phyloP scores from a whole-genome alignment of 257 asterid genomes.

The Cordia subcordata region DNA sequence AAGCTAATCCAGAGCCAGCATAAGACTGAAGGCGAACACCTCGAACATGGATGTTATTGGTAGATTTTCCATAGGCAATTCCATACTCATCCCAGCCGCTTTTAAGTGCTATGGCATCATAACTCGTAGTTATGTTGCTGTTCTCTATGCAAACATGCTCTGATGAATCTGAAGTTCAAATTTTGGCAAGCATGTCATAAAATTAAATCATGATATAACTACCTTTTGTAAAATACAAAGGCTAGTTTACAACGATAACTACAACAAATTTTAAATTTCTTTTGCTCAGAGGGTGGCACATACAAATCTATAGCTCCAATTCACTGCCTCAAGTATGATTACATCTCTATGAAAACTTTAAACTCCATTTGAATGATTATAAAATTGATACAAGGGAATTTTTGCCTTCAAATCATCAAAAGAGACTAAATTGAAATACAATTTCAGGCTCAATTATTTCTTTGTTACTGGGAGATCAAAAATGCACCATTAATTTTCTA shows the following conservation, averaged over 20 bases:
- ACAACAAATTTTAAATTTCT: no score
- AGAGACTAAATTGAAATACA: neutral
- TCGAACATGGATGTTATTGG: conserved; percentile 57
- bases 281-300: neutral
- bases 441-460: neutral
- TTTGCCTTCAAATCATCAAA: no score
- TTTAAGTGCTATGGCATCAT: conserved; percentile 73
- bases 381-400: no score
- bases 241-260: no score
- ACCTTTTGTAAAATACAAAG: no score
- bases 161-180: conserved; percentile 68
- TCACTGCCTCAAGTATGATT: no score
- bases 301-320: no score
- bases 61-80: conserved; percentile 56
- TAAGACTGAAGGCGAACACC: conserved; percentile 44
- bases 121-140: conserved; percentile 81
- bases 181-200: neutral
- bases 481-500: neutral
- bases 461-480: no score
- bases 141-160: conserved; percentile 75
- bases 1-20: conserved; percentile 67
- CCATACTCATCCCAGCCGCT: conserved; percentile 99
- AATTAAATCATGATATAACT: neutral
- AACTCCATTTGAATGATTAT: neutral
- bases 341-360: neutral